Evolutionary conservation across 306 rosid species (phyloP).

Genomic region (Citrullus amarus): DNA sequence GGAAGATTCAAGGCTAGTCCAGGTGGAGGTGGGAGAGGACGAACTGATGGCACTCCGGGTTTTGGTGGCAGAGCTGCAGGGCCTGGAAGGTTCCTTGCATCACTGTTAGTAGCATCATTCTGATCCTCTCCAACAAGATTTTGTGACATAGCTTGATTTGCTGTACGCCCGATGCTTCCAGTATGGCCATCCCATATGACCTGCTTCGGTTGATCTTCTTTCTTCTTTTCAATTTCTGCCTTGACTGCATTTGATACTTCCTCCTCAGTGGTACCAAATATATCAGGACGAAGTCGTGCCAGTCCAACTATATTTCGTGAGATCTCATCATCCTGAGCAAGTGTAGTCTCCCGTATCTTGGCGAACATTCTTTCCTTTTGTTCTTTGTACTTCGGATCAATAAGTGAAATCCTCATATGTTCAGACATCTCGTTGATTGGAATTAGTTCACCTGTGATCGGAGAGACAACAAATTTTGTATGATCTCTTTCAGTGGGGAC

Average conservation of each 20-base stretch:
- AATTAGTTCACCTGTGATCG: constrained; percentile 84
- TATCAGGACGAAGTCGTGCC: constrained; percentile 94
- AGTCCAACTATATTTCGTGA: constrained; percentile 81
- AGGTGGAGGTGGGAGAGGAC: constrained; percentile 90
- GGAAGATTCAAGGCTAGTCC: constrained; percentile 92
- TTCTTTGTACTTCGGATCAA: constrained; percentile 94
- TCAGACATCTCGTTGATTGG: constrained; percentile 90
- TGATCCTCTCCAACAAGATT: constrained; percentile 59
- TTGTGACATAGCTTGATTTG: constrained; percentile 90
- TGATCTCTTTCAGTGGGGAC: constrained; percentile 73
- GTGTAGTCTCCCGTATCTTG: constrained; percentile 93
- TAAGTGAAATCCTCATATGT: constrained; percentile 91
- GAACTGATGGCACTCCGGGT: constrained; percentile 67
- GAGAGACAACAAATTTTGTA: constrained; percentile 72
- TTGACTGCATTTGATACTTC: constrained; percentile 96
- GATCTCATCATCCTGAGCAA: constrained; percentile 90
- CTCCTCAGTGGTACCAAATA: constrained; percentile 92
- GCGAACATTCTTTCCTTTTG: constrained; percentile 98
- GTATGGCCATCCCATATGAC: constrained; percentile 99
- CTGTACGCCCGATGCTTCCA: constrained; percentile 92
- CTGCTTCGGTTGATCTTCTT: constrained; percentile 93
- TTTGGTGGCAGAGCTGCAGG: constrained; percentile 91
- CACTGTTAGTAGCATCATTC: constrained; percentile 38
- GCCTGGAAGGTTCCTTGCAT: constrained; percentile 59
- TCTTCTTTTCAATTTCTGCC: constrained; percentile 94